Percentiles rank a stretch among this genome's conserved stretches.
Evolutionary conservation across 2,329 filamentous ascomycete genomes (phyloP).

Genomic region (Apiospora koreana): DNA sequence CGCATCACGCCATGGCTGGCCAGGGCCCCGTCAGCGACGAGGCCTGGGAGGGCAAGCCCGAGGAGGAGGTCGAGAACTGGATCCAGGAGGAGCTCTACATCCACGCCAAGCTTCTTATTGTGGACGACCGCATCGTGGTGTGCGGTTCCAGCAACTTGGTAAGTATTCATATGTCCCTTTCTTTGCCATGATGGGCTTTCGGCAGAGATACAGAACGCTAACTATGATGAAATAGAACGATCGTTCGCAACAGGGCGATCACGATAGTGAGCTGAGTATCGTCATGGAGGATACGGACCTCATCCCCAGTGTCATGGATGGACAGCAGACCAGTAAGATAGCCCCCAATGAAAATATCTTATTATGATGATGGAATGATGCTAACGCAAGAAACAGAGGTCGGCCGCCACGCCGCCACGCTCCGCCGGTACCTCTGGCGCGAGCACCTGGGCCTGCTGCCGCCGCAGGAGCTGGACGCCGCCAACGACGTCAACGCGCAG

Average conservation of each 20-base stretch:
- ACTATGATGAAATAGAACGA: conserved; percentile 59
- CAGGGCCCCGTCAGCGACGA: conserved; percentile 66
- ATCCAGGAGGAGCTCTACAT: conserved; percentile 97
- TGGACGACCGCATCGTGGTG: conserved; percentile 81
- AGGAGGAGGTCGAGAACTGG: conserved; percentile 83
- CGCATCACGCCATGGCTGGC: conserved; percentile 79
- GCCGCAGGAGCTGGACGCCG: conserved; percentile 69
- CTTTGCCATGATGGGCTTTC: no score
- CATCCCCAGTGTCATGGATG: conserved; percentile 75
- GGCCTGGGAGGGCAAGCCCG: conserved; percentile 71
- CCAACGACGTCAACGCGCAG: conserved; percentile 68
- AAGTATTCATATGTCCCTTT: neutral
- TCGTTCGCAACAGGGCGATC: conserved; percentile 80
- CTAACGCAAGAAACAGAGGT: conserved; percentile 47
- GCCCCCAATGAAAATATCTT: neutral
- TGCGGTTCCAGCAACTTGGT: conserved; percentile 82
- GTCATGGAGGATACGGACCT: conserved; percentile 82
- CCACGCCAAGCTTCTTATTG: conserved; percentile 87
- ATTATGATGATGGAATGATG: neutral
- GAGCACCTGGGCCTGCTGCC: conserved; percentile 85
- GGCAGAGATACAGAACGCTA: neutral
- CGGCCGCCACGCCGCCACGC: conserved; percentile 77
- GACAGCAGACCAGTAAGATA: conserved; percentile 57
- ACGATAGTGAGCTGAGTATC: conserved; percentile 89
- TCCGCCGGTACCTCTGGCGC: conserved; percentile 82